These are phyloP conservation scores for Drechslerella dactyloides DNA, from an alignment of 2,329 filamentous ascomycete genomes.

Conservation along the genomic window DNA sequence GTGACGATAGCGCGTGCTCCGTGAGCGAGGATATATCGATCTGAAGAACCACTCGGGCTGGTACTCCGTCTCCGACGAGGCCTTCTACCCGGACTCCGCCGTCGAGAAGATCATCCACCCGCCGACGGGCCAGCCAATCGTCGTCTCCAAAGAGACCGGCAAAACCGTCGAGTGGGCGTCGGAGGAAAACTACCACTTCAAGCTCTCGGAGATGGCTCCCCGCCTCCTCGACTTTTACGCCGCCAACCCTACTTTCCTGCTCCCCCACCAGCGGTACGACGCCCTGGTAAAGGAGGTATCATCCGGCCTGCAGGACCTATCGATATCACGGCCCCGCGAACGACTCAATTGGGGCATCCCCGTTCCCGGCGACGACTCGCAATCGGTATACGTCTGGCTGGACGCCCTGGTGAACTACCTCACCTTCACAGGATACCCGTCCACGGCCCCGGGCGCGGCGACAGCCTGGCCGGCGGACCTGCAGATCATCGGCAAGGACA, in stretches of 20 bases:
- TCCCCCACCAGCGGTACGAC: conserved; percentile 74
- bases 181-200: conserved; percentile 94
- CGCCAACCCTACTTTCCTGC: conserved; percentile 77
- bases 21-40: conserved; percentile 79
- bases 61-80: conserved; percentile 97
- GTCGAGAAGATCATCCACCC: conserved; percentile 78
- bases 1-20: conserved; percentile 67
- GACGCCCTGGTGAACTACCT: conserved; percentile 95
- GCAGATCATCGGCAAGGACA: conserved; percentile 95
- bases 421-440: conserved; percentile 82
- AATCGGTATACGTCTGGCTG: conserved; percentile 98
- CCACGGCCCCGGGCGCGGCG: conserved; percentile 69
- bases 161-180: conserved; percentile 94
- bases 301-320: conserved; percentile 81
- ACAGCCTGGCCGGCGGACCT: conserved; percentile 88
- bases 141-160: conserved; percentile 77
- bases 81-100: conserved; percentile 82
- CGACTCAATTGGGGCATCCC: conserved; percentile 85
- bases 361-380: conserved; percentile 80
- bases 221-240: conserved; percentile 78
- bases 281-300: conserved; percentile 79
- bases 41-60: conserved; percentile 86
- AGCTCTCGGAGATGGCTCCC: conserved; percentile 81
- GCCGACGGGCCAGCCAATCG: conserved; percentile 68
- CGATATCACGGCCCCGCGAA: conserved; percentile 79